phyloP scores from a whole-genome alignment of 768 basidiomycete genomes.

The Arthromyces matolae region DNA sequence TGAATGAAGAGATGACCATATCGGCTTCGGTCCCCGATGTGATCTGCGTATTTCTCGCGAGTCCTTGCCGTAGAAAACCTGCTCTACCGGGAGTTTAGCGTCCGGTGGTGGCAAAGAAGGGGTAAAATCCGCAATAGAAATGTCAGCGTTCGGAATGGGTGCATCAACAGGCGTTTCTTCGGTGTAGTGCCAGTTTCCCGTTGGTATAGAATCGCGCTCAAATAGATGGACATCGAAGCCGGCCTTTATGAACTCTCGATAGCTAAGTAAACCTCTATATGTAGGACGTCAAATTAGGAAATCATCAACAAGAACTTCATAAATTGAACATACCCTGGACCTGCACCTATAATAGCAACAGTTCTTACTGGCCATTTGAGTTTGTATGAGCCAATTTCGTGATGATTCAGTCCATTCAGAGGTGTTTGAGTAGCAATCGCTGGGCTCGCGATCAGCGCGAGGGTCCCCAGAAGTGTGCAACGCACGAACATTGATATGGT shows the following conservation, averaged over 20 bases:
- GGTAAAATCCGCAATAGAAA: slow-evolving; percentile 30
- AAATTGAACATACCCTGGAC: slow-evolving; percentile 31
- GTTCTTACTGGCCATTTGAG: slow-evolving; percentile 36
- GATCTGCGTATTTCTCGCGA: slow-evolving; percentile 20
- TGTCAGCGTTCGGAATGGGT: slow-evolving; percentile 33
- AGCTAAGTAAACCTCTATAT: slow-evolving; percentile 35
- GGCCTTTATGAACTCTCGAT: slow-evolving; percentile 31
- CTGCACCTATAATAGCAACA: slow-evolving; percentile 39
- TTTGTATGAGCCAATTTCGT: too few relatives aligned
- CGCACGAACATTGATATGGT: too few relatives aligned
- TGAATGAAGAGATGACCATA: too few relatives aligned
- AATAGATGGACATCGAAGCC: slow-evolving; percentile 35
- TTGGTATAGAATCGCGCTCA: slow-evolving; percentile 36
- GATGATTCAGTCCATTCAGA: too few relatives aligned
- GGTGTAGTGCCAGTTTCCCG: slow-evolving; percentile 42
- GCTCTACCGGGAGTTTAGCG: slow-evolving; percentile 25
- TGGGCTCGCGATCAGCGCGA: too few relatives aligned
- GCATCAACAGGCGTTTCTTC: slow-evolving; percentile 33
- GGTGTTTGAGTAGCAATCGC: too few relatives aligned
- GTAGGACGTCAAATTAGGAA: too few relatives aligned
- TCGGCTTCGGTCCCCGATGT: slow-evolving; percentile 37
- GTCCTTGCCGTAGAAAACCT: slow-evolving; percentile 20
- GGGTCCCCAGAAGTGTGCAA: too few relatives aligned
- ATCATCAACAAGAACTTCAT: background rate
- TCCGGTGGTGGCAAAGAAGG: slow-evolving; percentile 34